These are phyloP conservation scores for Nadsonia fulvescens DNA, from an alignment of 805 yeast species.

Conservation along the genomic window DNA sequence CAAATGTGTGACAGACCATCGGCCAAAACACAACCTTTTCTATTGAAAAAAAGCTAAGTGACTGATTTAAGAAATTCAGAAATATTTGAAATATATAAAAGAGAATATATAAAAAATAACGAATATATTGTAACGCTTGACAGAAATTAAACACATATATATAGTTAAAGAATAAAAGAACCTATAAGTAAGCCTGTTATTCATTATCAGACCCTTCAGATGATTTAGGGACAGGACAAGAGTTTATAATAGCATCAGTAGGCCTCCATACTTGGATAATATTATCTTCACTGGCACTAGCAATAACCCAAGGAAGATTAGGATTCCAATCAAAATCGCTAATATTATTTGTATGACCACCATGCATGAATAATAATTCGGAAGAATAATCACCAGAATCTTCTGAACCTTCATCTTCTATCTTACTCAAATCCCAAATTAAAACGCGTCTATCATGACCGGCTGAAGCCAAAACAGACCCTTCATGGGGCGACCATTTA, in stretches of 20 bases:
- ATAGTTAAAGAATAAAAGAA: no score
- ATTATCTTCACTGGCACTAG: slow-evolving; percentile 59
- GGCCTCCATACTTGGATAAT: slow-evolving; percentile 66
- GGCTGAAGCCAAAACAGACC: slow-evolving; percentile 37
- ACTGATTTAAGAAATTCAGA: no score
- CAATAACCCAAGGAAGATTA: slow-evolving; percentile 33
- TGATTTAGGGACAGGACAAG: no score
- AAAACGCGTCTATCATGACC: slow-evolving; percentile 53
- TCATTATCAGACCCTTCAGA: no score
- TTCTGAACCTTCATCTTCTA: slow-evolving; percentile 33
- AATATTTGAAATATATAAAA: no score
- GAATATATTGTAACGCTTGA: no score
- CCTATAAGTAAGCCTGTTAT: no score
- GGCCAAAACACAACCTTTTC: no score
- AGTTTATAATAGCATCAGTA: slow-evolving; percentile 27
- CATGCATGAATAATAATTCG: slow-evolving; percentile 62
- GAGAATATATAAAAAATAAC: no score
- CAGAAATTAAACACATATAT: no score
- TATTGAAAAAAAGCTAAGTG: no score
- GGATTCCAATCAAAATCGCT: slow-evolving; percentile 57
- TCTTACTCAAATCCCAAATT: slow-evolving; percentile 52
- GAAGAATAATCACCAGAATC: slow-evolving; percentile 47
- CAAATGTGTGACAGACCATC: no score
- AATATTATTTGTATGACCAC: slow-evolving; percentile 64
- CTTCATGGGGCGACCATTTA: slow-evolving; percentile 32